Base-by-base conservation (phyloP, 1,284 basidiomycete species). In the Boletus semigastroideus region DNA sequence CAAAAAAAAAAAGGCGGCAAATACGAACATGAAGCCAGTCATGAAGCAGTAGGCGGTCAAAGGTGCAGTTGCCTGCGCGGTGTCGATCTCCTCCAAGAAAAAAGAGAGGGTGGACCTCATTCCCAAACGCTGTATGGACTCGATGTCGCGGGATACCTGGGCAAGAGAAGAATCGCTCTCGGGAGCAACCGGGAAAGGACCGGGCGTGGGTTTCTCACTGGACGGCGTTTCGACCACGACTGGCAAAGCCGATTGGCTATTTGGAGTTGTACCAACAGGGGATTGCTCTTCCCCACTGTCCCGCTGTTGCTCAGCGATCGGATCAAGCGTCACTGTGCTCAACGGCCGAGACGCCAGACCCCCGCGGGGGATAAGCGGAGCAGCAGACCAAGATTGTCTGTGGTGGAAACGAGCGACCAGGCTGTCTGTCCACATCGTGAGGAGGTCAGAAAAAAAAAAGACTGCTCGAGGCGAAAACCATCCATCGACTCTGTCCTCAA, bases 1-100 rank as follows among this genome's bases (percentile, higher is more conserved):
- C 25, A 36, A 19, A n/a, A 20, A 46, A 13, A 25, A 36, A 19
- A n/a, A 20, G 44, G 20, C 0, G 12, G 25, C 28, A 42, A 1
- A 10, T 31, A 78, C 81, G 59, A 64, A 88, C 79, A 91, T 86
- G 72, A 84, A 90, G 1, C 91, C 92, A 1, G 91, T 94, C 81
- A 94, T 86, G 71, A 93, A 92, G 70, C 90, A 92, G 65, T 84
- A 92, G 9, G 79, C 82, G 6, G 85, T 78, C 44, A 92, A 75
- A 9, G 86, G 86, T 6, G 74, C 74, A 0, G 82, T 79, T 0
- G 81, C 76, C 54, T 76, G 69, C 20, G 76, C 72, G 1, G 80
- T 76, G 64, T 93, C 87, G 49, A 93, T 78, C 48, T 90, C 82
- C 46, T 61, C 57, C 59, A 71, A 65, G 40, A 80, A 56, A 51